phyloP scores from a whole-genome alignment of 2,329 filamentous ascomycete genomes.

The Aureobasidium sp. region DNA sequence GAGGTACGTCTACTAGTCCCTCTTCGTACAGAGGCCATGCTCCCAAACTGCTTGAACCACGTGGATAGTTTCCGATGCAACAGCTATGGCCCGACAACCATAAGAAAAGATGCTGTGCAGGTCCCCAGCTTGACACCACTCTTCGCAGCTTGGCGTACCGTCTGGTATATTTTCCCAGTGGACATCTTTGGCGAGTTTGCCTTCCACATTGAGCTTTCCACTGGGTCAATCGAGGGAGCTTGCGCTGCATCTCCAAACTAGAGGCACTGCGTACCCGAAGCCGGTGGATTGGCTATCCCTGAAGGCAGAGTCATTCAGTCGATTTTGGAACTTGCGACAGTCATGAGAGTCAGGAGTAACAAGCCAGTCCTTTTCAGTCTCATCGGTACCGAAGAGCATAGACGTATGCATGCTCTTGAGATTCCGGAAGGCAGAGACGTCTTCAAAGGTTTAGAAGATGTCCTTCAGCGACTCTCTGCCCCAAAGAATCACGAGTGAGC shows the following conservation, averaged over 20 bases:
- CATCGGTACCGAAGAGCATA: not conserved
- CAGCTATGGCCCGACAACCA: not conserved
- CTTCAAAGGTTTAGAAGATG: too few relatives aligned
- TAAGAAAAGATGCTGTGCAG: not conserved
- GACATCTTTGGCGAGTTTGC: not conserved
- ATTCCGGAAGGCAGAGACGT: too few relatives aligned
- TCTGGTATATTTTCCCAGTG: not conserved
- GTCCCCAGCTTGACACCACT: not conserved
- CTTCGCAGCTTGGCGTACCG: not conserved
- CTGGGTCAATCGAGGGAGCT: not conserved
- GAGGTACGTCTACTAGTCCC: not conserved
- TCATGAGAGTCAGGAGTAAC: not conserved
- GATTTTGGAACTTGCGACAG: not conserved
- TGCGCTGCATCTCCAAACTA: not conserved
- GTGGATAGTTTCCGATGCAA: not conserved
- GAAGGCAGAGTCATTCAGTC: not conserved
- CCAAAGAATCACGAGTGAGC: too few relatives aligned
- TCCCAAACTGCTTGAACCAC: not conserved
- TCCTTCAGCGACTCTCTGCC: too few relatives aligned
- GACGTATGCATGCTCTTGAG: not conserved
- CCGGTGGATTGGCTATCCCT: not conserved
- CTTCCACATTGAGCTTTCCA: not conserved
- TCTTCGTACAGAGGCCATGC: not conserved
- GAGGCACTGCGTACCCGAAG: not conserved
- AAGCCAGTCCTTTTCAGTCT: not conserved